Conservation (phyloP, 2,329 filamentous ascomycete genomes). For the Huntiella decipiens region DNA sequence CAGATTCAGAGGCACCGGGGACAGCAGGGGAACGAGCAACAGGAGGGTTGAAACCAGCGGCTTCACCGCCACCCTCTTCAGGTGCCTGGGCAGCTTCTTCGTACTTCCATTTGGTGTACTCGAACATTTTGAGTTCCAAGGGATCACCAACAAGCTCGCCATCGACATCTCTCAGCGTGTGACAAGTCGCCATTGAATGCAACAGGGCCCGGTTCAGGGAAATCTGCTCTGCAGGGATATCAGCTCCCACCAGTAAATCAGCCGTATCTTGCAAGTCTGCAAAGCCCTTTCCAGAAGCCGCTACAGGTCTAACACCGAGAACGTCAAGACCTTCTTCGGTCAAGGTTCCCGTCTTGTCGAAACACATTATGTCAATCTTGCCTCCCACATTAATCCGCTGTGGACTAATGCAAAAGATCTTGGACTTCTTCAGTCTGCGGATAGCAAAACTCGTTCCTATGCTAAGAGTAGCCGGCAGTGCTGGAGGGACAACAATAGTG, state of each 20-base stretch:
- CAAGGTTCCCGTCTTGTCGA: constrained; percentile 96
- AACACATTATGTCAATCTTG: constrained; percentile 90
- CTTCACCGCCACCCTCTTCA: constrained; percentile 40
- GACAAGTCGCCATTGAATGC: constrained; percentile 93
- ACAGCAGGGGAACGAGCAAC: constrained; percentile 56
- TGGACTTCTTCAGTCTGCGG: constrained; percentile 63
- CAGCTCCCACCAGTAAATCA: not conserved
- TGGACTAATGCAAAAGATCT: constrained; percentile 95
- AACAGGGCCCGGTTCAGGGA: constrained; percentile 22
- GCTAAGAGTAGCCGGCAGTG: constrained; percentile 80
- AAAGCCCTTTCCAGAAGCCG: constrained; percentile 3
- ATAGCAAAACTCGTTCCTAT: constrained; percentile 95
- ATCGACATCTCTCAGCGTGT: constrained; percentile 74
- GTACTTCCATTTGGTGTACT: constrained; percentile 83
- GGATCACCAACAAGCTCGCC: constrained; percentile 83
- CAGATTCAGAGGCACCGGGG: constrained; percentile 5
- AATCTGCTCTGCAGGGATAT: constrained; percentile 23
- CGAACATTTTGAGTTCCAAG: constrained; percentile 94
- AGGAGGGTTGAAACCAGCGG: constrained; percentile 67
- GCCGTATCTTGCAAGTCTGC: constrained; percentile 6
- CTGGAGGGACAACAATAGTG: constrained; percentile 91
- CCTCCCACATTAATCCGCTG: constrained; percentile 93
- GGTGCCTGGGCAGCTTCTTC: constrained; percentile 63
- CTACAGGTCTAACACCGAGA: constrained; percentile 62
- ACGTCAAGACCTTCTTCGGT: constrained; percentile 94